These are phyloP conservation scores for Castanea sativa DNA, from an alignment of 306 rosid species.

Conservation along the genomic window DNA sequence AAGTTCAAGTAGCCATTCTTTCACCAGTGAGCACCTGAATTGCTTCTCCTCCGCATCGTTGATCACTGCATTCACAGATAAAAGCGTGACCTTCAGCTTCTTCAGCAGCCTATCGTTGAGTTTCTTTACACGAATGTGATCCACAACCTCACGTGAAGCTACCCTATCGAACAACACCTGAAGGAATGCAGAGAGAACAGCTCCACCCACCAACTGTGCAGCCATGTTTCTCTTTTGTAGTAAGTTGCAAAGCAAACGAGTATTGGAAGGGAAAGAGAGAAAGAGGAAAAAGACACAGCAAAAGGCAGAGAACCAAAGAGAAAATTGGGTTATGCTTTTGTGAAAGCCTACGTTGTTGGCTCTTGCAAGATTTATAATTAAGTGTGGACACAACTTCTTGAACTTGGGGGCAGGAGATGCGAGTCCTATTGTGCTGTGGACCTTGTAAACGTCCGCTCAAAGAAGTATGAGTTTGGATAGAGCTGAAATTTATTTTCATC, in stretches of 20 bases:
- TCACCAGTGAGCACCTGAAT: constrained; percentile 29
- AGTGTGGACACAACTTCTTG: too few relatives aligned
- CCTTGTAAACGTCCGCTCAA: too few relatives aligned
- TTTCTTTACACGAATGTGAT: constrained; percentile 23
- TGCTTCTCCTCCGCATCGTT: constrained; percentile 49
- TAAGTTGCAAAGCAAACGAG: not conserved
- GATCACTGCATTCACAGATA: constrained; percentile 33
- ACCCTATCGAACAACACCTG: constrained; percentile 22
- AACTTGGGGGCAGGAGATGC: too few relatives aligned
- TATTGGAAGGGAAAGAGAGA: not conserved
- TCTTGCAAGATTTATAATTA: not conserved
- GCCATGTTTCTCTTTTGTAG: constrained; percentile 22
- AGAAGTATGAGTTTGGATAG: too few relatives aligned
- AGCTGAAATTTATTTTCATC: too few relatives aligned
- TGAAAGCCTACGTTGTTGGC: not conserved
- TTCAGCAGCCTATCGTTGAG: constrained; percentile 27
- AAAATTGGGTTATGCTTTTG: not conserved
- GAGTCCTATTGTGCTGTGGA: too few relatives aligned
- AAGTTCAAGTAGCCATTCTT: constrained; percentile 45
- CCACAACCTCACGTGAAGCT: constrained; percentile 27
- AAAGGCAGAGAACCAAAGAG: not conserved
- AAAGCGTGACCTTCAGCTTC: constrained; percentile 33
- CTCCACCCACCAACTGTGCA: constrained; percentile 38
- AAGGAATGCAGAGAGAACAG: constrained; percentile 39
- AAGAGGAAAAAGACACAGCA: not conserved